Conservation (phyloP, 208 protist genomes). For the Trypanosoma theileri region DNA sequence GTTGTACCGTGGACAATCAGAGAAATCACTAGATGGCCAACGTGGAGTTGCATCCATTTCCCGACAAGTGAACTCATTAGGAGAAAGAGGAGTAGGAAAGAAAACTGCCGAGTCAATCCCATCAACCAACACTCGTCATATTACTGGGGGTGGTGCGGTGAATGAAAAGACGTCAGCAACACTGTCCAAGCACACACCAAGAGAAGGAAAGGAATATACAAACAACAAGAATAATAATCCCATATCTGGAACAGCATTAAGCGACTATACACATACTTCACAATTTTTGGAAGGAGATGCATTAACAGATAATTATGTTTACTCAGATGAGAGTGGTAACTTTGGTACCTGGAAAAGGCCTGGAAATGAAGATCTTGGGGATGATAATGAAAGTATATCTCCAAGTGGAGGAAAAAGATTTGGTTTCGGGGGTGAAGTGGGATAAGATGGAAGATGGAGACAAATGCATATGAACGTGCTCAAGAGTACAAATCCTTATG, state of each 20-base stretch:
- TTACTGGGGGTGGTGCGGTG: background rate
- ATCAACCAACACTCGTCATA: no score
- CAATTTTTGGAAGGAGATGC: background rate
- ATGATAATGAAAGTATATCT: no score
- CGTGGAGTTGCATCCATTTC: background rate
- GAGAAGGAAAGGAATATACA: background rate
- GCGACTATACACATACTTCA: no score
- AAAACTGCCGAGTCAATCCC: no score
- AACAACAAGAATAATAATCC: no score
- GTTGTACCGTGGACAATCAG: background rate
- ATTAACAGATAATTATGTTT: background rate
- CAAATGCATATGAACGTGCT: background rate
- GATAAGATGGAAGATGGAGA: background rate
- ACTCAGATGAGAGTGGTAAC: background rate
- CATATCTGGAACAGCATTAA: no score
- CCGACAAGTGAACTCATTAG: background rate
- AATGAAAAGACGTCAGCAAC: background rate
- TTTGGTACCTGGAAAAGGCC: no score
- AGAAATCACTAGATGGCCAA: background rate
- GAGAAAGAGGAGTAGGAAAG: background rate
- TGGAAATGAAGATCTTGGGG: no score
- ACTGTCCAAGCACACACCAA: background rate
- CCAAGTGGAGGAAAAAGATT: background rate
- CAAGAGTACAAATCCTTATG: background rate
- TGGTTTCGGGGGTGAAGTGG: background rate